Evolutionary conservation across 2,329 filamentous ascomycete species (phyloP), one percentile per base, ranked within the genome.

Genomic region (Monosporascus sp.): DNA sequence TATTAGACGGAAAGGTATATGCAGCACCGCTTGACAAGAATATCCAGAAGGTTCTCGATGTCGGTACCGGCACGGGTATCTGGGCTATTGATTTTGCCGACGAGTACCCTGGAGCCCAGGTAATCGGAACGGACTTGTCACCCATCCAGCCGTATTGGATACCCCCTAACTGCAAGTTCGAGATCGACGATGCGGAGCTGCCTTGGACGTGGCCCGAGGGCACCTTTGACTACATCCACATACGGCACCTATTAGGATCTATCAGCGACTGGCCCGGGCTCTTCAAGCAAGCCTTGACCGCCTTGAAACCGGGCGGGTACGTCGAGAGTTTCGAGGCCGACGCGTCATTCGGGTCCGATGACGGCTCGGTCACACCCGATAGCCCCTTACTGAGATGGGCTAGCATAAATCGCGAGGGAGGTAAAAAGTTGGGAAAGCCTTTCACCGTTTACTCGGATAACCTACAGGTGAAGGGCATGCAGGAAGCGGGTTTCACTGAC

Each of bases 151-250:
- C 60, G 5, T 25, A 48, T 17, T 64, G 61, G 61, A 69, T 79
- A 3, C 78, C 78, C 24, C 73, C 75, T 20, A 81, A 81, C 55
- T 68, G 79, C 25, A 69, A 70, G 25, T 81, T 81, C 63, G 63
- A 79, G 47, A 69, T 82, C n/a, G 79, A 81, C 56, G 79, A 82
- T 58, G 70, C 76, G 8, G 75, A 80, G 58, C 70, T 77, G 52
- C 67, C 74, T 9, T 83, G 79, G 79, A 49, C 51, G 11, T 46
- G 43, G 17, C 52, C 60, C 3, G 76, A 75, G 56, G 64, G 69
- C 2, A 65, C 76, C 56, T 81, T 79, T 61, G 77, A 81, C 63
- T 73, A 75, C 53, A 73, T 82, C 49, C 78, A 81, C 60, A 65
- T 70, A 37, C 71, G 78, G 24, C 68, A 75, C 37, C 71, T 81